Evolutionary conservation across 192 early-diverging fungal genomes (phyloP).

Genomic region (Backusella tuberculispora): DNA sequence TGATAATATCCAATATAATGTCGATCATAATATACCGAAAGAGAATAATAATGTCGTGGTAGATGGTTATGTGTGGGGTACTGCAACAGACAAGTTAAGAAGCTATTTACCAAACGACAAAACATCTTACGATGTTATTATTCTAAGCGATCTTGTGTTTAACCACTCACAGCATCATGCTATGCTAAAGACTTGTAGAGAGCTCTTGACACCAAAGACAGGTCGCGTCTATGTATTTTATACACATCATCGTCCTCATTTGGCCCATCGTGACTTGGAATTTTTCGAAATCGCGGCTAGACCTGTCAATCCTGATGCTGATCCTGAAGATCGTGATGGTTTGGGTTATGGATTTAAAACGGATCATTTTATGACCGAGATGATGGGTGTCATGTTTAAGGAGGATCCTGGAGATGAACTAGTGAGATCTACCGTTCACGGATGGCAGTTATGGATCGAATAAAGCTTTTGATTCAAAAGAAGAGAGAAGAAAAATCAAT

Average conservation of each 20-base stretch:
- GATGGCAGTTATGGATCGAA: constrained; percentile 63
- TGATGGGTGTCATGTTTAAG: constrained; percentile 85
- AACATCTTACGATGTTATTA: constrained; percentile 75
- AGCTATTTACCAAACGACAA: constrained; percentile 31
- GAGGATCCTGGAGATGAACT: constrained; percentile 81
- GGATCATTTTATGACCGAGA: constrained; percentile 68
- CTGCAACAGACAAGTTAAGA: constrained; percentile 47
- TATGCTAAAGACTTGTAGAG: constrained; percentile 70
- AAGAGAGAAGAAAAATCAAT: background rate
- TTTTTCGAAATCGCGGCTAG: constrained; percentile 78
- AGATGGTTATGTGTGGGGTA: constrained; percentile 72
- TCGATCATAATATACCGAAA: constrained; percentile 51
- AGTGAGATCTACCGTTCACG: constrained; percentile 81
- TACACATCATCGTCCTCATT: constrained; percentile 84
- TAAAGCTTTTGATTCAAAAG: background rate
- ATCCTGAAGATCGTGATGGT: constrained; percentile 54
- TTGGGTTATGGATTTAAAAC: constrained; percentile 66
- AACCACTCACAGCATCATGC: constrained; percentile 87
- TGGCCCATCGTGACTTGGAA: constrained; percentile 75
- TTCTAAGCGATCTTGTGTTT: constrained; percentile 85
- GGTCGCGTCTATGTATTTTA: constrained; percentile 79
- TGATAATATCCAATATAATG: constrained; percentile 76
- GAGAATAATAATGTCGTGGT: constrained; percentile 25
- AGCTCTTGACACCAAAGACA: constrained; percentile 58
- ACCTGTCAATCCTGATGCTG: constrained; percentile 33